Conservation (phyloP, 2,329 filamentous ascomycete genomes). For the Colletotrichum ledebouriae region DNA sequence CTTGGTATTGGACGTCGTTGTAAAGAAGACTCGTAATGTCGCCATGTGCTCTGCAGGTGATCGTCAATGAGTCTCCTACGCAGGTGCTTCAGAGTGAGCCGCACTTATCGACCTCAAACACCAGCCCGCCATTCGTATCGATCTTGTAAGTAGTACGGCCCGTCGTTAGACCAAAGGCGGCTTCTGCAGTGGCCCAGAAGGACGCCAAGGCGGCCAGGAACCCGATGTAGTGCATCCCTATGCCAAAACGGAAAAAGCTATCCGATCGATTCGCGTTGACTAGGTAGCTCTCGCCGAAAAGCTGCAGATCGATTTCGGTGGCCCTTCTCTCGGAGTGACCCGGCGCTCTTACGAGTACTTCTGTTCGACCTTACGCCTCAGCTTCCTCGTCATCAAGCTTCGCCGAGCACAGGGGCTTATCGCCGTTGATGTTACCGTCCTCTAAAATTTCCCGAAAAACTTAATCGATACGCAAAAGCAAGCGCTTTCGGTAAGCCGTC, state of each 20-base stretch:
- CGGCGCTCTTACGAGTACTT: too few species aligned
- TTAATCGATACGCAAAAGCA: background rate
- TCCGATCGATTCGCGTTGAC: background rate
- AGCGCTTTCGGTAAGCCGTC: too few species aligned
- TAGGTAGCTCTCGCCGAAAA: background rate
- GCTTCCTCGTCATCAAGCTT: background rate
- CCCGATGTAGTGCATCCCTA: constrained; percentile 14
- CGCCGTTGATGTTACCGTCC: background rate
- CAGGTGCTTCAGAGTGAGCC: background rate
- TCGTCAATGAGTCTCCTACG: background rate
- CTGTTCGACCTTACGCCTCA: background rate
- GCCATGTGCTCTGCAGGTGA: constrained; percentile 65
- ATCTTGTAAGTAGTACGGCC: constrained; percentile 42
- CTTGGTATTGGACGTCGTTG: constrained; percentile 62
- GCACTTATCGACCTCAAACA: constrained; percentile 46
- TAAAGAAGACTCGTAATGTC: constrained; percentile 74
- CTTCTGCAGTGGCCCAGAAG: constrained; percentile 8
- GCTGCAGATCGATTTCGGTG: background rate
- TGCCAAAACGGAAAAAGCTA: too few species aligned
- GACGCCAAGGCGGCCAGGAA: background rate
- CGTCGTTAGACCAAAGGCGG: constrained; percentile 38
- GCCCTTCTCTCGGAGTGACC: background rate
- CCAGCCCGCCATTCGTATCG: constrained; percentile 46
- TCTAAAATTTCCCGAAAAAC: constrained; percentile 2
- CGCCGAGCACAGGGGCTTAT: background rate